Conservation (phyloP, 805 yeast species). For the Candida quercuum region DNA sequence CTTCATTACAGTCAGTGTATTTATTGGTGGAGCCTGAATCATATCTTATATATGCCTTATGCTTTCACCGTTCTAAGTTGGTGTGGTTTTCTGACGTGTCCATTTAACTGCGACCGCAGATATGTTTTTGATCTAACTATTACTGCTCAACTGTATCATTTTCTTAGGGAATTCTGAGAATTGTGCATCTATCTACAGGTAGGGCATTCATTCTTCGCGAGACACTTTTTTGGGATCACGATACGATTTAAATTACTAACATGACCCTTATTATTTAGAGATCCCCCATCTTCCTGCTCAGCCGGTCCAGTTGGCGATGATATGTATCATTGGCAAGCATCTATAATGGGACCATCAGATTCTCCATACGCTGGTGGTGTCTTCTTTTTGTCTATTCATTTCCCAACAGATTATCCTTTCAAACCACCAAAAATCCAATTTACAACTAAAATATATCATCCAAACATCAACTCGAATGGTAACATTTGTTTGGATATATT, state of each 20-base stretch:
- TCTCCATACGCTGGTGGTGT: conserved; percentile 90
- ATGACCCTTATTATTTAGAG: conserved; percentile 41
- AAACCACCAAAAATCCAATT: conserved; percentile 94
- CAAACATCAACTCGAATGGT: conserved; percentile 94
- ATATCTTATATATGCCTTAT: no score
- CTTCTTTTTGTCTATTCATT: conserved; percentile 90
- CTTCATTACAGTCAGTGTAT: background rate
- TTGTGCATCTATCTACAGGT: no score
- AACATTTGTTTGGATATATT: conserved; percentile 94
- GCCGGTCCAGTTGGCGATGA: conserved; percentile 99
- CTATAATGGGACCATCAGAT: conserved; percentile 98
- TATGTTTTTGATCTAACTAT: no score
- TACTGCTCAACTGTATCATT: no score
- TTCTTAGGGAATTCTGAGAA: no score
- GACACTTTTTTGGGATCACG: background rate
- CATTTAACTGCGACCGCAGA: no score
- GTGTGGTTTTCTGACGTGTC: no score
- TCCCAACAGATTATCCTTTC: conserved; percentile 99
- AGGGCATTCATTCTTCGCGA: no score
- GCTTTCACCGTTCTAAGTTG: no score
- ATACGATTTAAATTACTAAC: conserved; percentile 16
- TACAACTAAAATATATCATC: conserved; percentile 95
- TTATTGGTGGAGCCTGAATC: background rate
- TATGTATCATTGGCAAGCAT: conserved; percentile 98
- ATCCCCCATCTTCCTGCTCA: conserved; percentile 97